phyloP scores from a whole-genome alignment of 148 eudicot genomes.

The Euryodendron excelsum region DNA sequence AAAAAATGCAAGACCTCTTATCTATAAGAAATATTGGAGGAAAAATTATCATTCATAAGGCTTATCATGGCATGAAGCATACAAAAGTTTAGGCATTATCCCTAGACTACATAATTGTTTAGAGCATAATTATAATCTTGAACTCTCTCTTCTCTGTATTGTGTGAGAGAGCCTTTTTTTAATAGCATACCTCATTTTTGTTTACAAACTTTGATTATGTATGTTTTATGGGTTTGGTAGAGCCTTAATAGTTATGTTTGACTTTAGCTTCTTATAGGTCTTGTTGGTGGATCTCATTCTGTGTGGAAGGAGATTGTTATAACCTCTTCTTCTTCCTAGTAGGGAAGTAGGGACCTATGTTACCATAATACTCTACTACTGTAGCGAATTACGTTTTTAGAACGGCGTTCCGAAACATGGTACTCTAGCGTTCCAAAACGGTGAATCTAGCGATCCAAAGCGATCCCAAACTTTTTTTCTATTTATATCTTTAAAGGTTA shows the following conservation, averaged over 20 bases:
- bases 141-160: not conserved
- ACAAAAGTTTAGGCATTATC: not conserved
- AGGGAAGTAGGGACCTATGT: no score
- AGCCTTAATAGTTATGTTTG: not conserved
- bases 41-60: not conserved
- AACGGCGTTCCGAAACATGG: no score
- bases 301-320: no score
- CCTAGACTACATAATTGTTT: not conserved
- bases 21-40: not conserved
- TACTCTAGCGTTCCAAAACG: no score
- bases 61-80: not conserved
- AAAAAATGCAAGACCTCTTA: not conserved
- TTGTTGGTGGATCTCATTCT: not conserved
- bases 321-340: not conserved
- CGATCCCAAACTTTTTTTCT: no score
- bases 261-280: conserved; percentile 7
- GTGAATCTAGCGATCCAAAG: no score
- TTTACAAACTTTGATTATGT: not conserved
- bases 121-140: not conserved
- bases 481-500: no score
- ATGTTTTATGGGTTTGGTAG: not conserved
- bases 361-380: no score
- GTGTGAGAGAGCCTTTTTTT: not conserved
- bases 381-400: no score
- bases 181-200: not conserved